Evolutionary conservation across 805 yeast genomes (phyloP), one percentile per base, ranked within the genome.

Genomic region (Candida bentonensis): DNA sequence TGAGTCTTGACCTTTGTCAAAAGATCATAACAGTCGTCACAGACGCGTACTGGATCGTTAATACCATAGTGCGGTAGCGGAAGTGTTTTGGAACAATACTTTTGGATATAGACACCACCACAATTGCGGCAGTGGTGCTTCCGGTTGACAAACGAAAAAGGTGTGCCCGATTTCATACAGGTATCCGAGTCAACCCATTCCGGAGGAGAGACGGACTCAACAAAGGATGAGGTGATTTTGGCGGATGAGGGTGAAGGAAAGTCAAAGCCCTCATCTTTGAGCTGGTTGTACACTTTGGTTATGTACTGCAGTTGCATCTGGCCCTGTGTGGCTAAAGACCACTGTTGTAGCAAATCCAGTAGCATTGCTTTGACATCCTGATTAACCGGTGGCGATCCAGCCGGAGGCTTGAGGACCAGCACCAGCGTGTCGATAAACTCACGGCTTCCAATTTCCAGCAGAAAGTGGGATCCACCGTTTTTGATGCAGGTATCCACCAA

Each of bases 101-200:
- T 72, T 51, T 83, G 88, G 61, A 94, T 79, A 57, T 73, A 89
- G 0, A 86, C 95, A 2, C 96, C 96, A 21, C 98, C 98, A 64
- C 98, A 92, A 43, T 94, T 82, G 44, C 98, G 73, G 62, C 98
- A 92, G 63, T 92, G 98, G 61, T 92, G 98, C 59, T 89, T 87
- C 56, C 98, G 72, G 59, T 84, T 87, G 48, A 88, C 66, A 58
- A 89, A 72, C 1, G 92, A 69, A 57, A 92, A 92, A 15, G 79
- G 65, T 36, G 70, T 76, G 43, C 94, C 86, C 52, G 96, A 86
- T 45, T 85, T 77, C 96, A 92, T 88, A 62, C 98, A 92, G 2
- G 85, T 85, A 53, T 86, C 95, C 9, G 88, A 82, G 56, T 92
- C 98, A 21, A 83, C 79, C 98, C 98, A 92, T 53, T 87, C 96